phyloP scores from a whole-genome alignment of 169 alveolate genomes.

The Plasmodium sp. region DNA sequence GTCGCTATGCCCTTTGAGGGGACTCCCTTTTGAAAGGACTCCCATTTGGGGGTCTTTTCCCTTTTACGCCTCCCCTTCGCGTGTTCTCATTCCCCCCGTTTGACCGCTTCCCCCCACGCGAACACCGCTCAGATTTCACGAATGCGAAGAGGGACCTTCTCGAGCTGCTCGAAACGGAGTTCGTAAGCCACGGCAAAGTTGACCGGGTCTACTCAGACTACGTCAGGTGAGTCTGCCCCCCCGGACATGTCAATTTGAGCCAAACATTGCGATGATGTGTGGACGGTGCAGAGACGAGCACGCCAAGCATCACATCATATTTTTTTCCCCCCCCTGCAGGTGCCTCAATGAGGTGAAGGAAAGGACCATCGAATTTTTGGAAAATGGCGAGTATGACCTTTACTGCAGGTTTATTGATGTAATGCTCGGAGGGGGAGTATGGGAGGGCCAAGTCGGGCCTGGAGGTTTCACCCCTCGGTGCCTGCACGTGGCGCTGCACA shows the following conservation, averaged over 20 bases:
- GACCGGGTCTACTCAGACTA: conserved; percentile 9
- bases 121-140: conserved; percentile 6
- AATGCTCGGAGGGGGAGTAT: not conserved
- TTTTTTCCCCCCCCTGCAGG: not conserved
- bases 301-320: not conserved
- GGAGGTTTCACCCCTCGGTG: not conserved
- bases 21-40: not conserved
- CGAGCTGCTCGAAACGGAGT: conserved; percentile 23
- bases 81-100: not conserved
- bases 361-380: conserved; percentile 11
- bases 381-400: conserved; percentile 19
- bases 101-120: not conserved
- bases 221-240: not conserved
- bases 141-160: conserved; percentile 7
- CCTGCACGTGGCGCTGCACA: not conserved
- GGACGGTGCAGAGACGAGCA: not conserved
- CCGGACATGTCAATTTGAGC: not conserved
- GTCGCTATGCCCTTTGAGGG: not conserved
- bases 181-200: conserved; percentile 9
- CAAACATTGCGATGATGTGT: not conserved
- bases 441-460: not conserved
- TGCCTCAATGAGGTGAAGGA: conserved; percentile 15
- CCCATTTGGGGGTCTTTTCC: no score
- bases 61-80: not conserved
- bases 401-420: conserved; percentile 37